Conservation (phyloP, 495 filamentous ascomycete species). For the Trichoderma reesei region DNA sequence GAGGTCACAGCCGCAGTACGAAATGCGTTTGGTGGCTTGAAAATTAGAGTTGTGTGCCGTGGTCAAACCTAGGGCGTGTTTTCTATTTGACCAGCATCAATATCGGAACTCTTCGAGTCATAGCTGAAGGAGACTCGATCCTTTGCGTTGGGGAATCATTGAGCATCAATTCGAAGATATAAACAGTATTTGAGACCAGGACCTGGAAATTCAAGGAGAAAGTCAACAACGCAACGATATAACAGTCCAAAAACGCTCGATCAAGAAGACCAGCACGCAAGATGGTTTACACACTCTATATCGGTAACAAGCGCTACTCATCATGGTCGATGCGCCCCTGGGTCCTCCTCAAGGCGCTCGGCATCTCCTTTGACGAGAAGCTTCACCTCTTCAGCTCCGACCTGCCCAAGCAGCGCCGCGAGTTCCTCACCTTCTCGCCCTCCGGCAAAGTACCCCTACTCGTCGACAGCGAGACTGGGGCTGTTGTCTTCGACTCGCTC, state of each 20-base stretch:
- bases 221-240: not conserved
- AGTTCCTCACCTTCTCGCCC: slow-evolving; percentile 24
- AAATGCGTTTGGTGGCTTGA: not conserved
- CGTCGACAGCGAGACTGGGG: slow-evolving; percentile 13
- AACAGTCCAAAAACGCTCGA: too few relatives aligned
- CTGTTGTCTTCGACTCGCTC: slow-evolving; percentile 39
- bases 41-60: not conserved
- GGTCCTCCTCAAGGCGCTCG: slow-evolving; percentile 22
- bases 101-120: too few relatives aligned
- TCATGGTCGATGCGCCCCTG: slow-evolving; percentile 28
- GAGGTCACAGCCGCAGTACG: not conserved
- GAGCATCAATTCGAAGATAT: too few relatives aligned
- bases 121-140: too few relatives aligned
- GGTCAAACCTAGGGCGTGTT: too few relatives aligned
- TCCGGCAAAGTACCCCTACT: slow-evolving; percentile 25
- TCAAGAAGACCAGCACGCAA: not conserved
- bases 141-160: too few relatives aligned
- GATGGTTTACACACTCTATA: slow-evolving; percentile 23
- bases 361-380: slow-evolving; percentile 23
- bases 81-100: too few relatives aligned
- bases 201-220: too few relatives aligned
- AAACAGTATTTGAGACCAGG: too few relatives aligned
- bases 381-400: slow-evolving; percentile 15
- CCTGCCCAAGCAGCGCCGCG: slow-evolving; percentile 13
- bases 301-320: slow-evolving; percentile 27